Conservation (phyloP, 257 asterid species). For the Solanum corneliomulleri region DNA sequence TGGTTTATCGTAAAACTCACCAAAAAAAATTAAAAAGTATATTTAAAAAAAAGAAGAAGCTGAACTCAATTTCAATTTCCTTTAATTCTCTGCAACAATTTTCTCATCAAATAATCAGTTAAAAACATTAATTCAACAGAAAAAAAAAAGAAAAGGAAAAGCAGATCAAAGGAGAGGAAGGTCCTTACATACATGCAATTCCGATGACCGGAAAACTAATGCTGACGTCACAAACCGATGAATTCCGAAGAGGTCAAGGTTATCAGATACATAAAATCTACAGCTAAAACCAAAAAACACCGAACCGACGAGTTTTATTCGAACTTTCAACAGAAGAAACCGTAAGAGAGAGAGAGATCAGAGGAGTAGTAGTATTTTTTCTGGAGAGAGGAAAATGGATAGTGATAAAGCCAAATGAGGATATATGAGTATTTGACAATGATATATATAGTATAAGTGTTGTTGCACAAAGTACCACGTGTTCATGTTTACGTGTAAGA, state of each 20-base stretch:
- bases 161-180: not conserved
- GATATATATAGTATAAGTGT: constrained; percentile 5
- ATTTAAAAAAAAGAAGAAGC: not conserved
- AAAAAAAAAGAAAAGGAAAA: not conserved
- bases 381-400: constrained; percentile 12
- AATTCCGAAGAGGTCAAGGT: not conserved
- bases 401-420: not conserved
- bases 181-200: not conserved
- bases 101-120: not conserved
- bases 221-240: not conserved
- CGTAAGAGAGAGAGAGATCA: not conserved
- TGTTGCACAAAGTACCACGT: constrained; percentile 10
- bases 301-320: constrained; percentile 7
- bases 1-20: not conserved
- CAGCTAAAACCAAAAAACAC: not conserved
- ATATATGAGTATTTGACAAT: not conserved
- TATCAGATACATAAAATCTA: not conserved
- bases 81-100: not conserved
- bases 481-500: not conserved
- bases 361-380: not conserved
- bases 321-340: not conserved
- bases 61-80: not conserved
- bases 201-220: not conserved
- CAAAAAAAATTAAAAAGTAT: not conserved
- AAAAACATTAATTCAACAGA: not conserved